These are phyloP conservation scores for Aurinia saxatilis DNA, from an alignment of 345 rosid species.

Conservation along the genomic window DNA sequence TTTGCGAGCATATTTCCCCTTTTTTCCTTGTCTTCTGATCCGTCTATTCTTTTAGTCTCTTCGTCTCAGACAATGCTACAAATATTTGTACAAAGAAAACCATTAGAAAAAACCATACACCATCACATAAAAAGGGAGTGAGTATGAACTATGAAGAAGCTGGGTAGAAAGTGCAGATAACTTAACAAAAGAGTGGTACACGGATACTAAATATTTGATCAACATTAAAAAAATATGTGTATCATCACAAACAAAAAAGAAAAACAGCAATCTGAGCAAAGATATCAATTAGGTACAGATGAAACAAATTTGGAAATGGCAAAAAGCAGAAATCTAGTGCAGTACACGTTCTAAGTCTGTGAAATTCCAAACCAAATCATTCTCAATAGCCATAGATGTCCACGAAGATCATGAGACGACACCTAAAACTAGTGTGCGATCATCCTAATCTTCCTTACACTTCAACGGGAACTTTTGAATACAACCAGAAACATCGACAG, in stretches of 20 bases:
- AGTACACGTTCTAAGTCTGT: no score
- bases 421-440: slow-evolving; percentile 1
- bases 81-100: neutral
- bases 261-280: neutral
- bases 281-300: neutral
- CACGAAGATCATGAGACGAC: neutral
- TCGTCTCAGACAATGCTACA: no score
- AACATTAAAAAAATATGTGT: neutral
- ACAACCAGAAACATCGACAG: neutral
- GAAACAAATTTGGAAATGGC: neutral
- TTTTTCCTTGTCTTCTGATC: slow-evolving; percentile 44
- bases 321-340: neutral
- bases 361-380: no score
- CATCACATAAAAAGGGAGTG: neutral
- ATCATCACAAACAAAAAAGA: neutral
- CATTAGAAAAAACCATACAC: neutral
- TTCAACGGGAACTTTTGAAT: neutral
- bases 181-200: neutral
- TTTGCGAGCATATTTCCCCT: slow-evolving; percentile 52
- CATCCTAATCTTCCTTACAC: neutral
- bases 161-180: no score
- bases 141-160: neutral
- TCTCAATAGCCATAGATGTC: neutral
- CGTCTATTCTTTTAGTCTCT: slow-evolving; percentile 42
- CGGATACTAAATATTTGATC: neutral